Conservation (phyloP, 1,284 basidiomycete species). For the Marasmius sp. region DNA sequence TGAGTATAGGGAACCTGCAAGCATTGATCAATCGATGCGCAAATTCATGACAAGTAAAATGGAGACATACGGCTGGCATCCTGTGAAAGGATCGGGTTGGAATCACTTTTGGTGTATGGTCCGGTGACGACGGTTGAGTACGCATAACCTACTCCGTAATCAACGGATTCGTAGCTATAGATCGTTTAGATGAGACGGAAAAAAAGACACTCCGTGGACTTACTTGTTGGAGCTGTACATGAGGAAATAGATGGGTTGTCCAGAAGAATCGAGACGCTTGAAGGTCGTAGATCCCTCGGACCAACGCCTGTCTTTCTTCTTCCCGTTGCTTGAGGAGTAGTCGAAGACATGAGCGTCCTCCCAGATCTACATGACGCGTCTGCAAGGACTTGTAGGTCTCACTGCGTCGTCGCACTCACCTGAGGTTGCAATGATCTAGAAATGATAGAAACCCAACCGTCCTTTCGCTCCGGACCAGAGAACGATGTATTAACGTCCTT, state of each 20-base stretch:
- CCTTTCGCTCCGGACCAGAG: constrained; percentile 4
- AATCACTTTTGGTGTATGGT: constrained; percentile 7
- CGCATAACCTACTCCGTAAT: constrained; percentile 10
- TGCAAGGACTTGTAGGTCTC: background rate
- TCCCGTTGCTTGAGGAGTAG: constrained; percentile 2
- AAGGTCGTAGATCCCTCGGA: constrained; percentile 6
- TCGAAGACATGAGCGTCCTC: constrained; percentile 7
- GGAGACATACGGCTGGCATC: constrained; percentile 6
- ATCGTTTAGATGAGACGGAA: background rate
- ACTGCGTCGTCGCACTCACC: background rate
- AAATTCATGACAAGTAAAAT: background rate
- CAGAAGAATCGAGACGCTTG: constrained; percentile 5
- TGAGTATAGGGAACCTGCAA: constrained; percentile 1
- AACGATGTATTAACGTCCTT: background rate
- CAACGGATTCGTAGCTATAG: constrained; percentile 2
- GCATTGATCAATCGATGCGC: background rate
- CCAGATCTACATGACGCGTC: background rate
- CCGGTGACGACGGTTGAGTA: background rate
- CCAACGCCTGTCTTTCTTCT: constrained; percentile 4
- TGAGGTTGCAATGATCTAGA: constrained; percentile 7
- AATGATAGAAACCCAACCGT: constrained; percentile 6
- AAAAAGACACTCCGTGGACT: background rate
- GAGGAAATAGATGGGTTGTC: constrained; percentile 4
- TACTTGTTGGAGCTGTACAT: constrained; percentile 10
- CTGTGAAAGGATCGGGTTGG: constrained; percentile 9